A percentile compares a stretch with the other conserved stretches of the same genome.
These are phyloP conservation scores for Panicum hallii DNA, from an alignment of 202 grass and related monocot species.

Conservation along the genomic window DNA sequence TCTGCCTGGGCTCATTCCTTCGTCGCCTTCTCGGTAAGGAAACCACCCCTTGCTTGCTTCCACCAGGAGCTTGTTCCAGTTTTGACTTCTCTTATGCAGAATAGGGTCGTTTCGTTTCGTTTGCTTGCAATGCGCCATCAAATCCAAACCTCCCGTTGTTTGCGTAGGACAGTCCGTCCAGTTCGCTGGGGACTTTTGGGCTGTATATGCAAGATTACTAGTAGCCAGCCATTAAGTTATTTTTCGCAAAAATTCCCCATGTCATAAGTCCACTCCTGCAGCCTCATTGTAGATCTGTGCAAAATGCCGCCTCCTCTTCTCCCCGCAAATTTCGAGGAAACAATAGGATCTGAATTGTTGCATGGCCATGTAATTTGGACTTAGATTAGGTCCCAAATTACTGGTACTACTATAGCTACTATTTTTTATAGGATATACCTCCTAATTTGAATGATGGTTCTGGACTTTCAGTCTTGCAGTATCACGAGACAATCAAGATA, in stretches of 20 bases:
- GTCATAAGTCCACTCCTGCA: neutral
- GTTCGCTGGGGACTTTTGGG: neutral
- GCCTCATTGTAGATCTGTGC: conserved; percentile 8
- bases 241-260: neutral
- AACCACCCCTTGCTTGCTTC: neutral
- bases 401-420: neutral
- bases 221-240: neutral
- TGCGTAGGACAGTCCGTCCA: neutral
- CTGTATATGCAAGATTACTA: neutral
- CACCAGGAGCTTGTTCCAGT: neutral
- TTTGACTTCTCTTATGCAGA: neutral
- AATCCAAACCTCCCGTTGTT: neutral
- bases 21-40: neutral
- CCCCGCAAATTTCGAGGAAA: neutral
- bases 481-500: neutral
- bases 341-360: neutral
- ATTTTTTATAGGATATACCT: neutral
- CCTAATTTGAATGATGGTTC: neutral
- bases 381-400: neutral
- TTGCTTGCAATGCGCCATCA: neutral
- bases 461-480: neutral
- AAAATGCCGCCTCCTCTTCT: neutral
- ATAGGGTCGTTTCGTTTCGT: neutral
- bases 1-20: neutral
- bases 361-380: neutral